phyloP scores from a whole-genome alignment of 345 rosid species.

The Aquilaria malaccensis region DNA sequence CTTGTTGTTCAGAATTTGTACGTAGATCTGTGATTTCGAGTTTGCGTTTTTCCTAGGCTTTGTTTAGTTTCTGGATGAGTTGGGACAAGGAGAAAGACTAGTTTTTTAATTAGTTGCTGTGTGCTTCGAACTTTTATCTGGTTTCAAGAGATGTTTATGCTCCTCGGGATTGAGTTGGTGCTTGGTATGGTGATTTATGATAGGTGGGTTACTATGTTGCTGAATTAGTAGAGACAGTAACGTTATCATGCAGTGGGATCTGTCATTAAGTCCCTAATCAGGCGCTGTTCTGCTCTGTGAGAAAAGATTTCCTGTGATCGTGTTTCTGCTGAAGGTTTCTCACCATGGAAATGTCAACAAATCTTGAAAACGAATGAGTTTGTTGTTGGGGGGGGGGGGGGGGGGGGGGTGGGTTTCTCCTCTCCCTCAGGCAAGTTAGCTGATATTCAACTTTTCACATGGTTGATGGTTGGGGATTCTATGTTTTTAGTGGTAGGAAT shows the following conservation, averaged over 20 bases:
- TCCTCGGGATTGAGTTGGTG: neutral
- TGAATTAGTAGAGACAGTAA: constrained; percentile 5
- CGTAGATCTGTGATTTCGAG: constrained; percentile 28
- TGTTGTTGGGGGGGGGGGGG: too few species aligned
- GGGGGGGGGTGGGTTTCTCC: too few species aligned
- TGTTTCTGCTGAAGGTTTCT: neutral
- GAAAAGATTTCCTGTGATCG: neutral
- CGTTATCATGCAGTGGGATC: constrained; percentile 5
- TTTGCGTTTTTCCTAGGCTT: constrained; percentile 7
- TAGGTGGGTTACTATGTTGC: neutral
- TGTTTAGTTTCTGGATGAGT: constrained; percentile 18
- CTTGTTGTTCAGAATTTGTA: neutral
- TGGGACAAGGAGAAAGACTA: constrained; percentile 2
- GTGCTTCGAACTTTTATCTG: neutral
- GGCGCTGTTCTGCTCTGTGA: neutral
- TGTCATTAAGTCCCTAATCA: neutral
- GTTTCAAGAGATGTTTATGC: constrained; percentile 4
- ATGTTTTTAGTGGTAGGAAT: too few species aligned
- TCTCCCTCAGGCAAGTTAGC: too few species aligned
- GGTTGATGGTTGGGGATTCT: too few species aligned
- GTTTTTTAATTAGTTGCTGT: neutral
- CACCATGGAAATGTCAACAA: too few species aligned
- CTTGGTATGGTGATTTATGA: neutral
- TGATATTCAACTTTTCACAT: too few species aligned
- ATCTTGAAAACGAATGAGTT: too few species aligned